Percentiles rank a stretch among this genome's conserved stretches.
Conservation (phyloP, 1,284 basidiomycete species). For the Thecaphora frezii region DNA sequence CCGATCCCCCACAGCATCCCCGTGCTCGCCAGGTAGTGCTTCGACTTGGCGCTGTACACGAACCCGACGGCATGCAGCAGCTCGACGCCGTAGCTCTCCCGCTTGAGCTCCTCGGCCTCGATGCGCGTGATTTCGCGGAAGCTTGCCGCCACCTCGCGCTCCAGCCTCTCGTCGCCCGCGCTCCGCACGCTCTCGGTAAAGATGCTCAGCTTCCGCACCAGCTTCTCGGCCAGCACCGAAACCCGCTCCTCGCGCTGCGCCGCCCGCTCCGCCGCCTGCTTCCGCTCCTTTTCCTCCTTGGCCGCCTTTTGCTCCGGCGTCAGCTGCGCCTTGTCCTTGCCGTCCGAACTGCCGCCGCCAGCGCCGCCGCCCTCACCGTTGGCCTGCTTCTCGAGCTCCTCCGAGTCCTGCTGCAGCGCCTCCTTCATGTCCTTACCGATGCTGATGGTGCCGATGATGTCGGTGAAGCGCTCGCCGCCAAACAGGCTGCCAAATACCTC, state of each 20-base stretch:
- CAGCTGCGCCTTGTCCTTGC: constrained; percentile 62
- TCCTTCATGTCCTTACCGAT: constrained; percentile 96
- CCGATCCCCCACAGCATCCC: constrained; percentile 46
- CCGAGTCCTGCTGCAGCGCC: constrained; percentile 87
- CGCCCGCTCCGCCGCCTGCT: constrained; percentile 75
- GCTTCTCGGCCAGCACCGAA: constrained; percentile 76
- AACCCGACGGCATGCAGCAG: constrained; percentile 87
- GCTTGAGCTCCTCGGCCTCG: constrained; percentile 63
- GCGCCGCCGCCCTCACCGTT: constrained; percentile 14
- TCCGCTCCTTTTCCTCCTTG: constrained; percentile 70
- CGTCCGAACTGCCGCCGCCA: constrained; percentile 5
- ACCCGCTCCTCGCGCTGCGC: constrained; percentile 77
- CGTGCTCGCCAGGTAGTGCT: constrained; percentile 52
- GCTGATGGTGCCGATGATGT: constrained; percentile 80
- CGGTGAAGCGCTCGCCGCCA: constrained; percentile 75
- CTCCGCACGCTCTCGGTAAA: constrained; percentile 86
- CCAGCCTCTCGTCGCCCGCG: constrained; percentile 70
- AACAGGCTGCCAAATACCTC: constrained; percentile 72
- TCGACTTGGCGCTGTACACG: constrained; percentile 68
- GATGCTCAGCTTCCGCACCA: constrained; percentile 83
- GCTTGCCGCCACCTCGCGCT: constrained; percentile 55
- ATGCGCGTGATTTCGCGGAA: constrained; percentile 54
- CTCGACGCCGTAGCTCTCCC: constrained; percentile 87
- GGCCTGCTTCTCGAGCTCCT: constrained; percentile 61
- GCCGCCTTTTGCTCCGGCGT: constrained; percentile 80